Evolutionary conservation across 495 filamentous ascomycete species (phyloP).

Genomic region (Tuber magnatum): DNA sequence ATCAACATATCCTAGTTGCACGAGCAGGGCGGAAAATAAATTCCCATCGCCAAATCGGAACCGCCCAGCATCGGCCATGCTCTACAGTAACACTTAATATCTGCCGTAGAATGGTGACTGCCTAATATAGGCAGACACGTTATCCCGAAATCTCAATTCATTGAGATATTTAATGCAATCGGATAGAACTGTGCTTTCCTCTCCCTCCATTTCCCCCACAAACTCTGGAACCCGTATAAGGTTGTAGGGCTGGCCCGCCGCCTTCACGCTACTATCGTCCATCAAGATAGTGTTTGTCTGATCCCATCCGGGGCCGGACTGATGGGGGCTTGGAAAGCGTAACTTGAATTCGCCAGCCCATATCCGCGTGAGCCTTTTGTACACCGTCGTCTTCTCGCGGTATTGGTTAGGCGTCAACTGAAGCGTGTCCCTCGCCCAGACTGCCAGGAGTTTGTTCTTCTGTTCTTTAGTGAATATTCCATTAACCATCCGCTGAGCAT

Average conservation of each 20-base stretch:
- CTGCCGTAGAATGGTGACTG: conserved; percentile 14
- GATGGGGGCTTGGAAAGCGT: conserved; percentile 45
- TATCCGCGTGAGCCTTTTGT: conserved; percentile 68
- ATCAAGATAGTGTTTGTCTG: conserved; percentile 86
- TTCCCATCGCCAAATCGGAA: neutral
- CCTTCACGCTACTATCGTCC: conserved; percentile 77
- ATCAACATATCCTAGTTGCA: neutral
- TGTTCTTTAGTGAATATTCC: conserved; percentile 48
- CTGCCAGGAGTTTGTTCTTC: conserved; percentile 51
- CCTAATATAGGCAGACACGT: conserved; percentile 42
- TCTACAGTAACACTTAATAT: neutral
- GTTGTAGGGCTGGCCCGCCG: conserved; percentile 73
- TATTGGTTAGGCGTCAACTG: conserved; percentile 59
- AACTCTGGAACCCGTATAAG: conserved; percentile 75
- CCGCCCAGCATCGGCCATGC: neutral
- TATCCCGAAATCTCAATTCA: conserved; percentile 40
- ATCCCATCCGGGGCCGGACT: conserved; percentile 49
- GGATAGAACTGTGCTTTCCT: conserved; percentile 6
- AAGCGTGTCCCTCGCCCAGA: conserved; percentile 77
- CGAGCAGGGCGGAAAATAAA: neutral
- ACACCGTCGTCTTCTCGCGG: conserved; percentile 66
- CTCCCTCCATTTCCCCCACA: conserved; percentile 39
- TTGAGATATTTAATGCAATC: conserved; percentile 43
- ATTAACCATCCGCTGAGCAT: conserved; percentile 58
- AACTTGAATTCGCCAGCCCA: conserved; percentile 57